phyloP scores from a whole-genome alignment of 257 asterid species.

The Jaltomata sinuosa region DNA sequence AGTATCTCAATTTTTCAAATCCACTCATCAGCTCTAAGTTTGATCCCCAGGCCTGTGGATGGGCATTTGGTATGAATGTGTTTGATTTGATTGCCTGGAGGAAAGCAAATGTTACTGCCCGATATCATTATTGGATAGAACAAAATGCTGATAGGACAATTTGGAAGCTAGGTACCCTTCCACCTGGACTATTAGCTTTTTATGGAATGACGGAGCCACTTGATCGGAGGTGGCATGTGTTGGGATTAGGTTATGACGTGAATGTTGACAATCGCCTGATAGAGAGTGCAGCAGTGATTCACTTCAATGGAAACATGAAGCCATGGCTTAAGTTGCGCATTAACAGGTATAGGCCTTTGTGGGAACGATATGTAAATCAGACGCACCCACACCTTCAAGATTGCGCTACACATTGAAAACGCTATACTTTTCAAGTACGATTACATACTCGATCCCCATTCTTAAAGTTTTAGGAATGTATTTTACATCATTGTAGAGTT shows the following conservation, averaged over 20 bases:
- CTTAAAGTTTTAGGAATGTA: not conserved
- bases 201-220: slow-evolving; percentile 79
- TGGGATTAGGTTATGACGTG: slow-evolving; percentile 73
- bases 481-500: slow-evolving; percentile 16
- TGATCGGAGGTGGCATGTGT: slow-evolving; percentile 84
- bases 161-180: slow-evolving; percentile 87
- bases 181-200: slow-evolving; percentile 76
- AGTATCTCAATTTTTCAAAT: slow-evolving; percentile 79
- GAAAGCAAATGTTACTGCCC: slow-evolving; percentile 54
- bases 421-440: slow-evolving; percentile 17
- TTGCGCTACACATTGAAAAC: slow-evolving; percentile 52
- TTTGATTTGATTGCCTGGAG: slow-evolving; percentile 83
- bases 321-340: slow-evolving; percentile 84
- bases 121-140: slow-evolving; percentile 69
- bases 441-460: slow-evolving; percentile 15
- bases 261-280: slow-evolving; percentile 60
- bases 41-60: slow-evolving; percentile 89
- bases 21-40: slow-evolving; percentile 67
- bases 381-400: slow-evolving; percentile 48
- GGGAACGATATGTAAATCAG: slow-evolving; percentile 71
- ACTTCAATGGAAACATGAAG: slow-evolving; percentile 83
- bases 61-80: slow-evolving; percentile 90
- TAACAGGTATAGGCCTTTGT: slow-evolving; percentile 65
- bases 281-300: slow-evolving; percentile 84
- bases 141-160: slow-evolving; percentile 46